Conservation (phyloP, 768 basidiomycete genomes). For the Boletus sensibilis region DNA sequence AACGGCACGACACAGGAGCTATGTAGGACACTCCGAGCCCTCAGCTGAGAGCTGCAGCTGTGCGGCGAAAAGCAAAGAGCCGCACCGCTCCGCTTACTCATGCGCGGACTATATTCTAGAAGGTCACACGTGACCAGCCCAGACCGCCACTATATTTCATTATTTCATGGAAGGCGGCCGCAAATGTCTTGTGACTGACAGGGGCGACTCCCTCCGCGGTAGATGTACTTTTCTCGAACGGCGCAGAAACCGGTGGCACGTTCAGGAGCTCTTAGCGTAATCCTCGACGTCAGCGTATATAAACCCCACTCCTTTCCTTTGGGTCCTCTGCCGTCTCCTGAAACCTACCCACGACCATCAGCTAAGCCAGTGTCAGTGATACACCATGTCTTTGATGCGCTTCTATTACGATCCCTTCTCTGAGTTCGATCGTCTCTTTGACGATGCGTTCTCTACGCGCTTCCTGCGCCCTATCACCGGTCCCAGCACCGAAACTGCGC, state of each 20-base stretch:
- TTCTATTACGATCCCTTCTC: slow-evolving; percentile 40
- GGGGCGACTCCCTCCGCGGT: not conserved
- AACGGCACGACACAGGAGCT: no score
- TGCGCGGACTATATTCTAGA: no score
- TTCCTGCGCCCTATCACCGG: slow-evolving; percentile 16
- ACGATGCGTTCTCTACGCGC: slow-evolving; percentile 36
- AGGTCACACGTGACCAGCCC: no score
- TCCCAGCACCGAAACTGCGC: slow-evolving; percentile 5
- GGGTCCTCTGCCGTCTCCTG: not conserved
- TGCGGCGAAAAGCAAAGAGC: no score
- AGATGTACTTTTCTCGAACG: not conserved
- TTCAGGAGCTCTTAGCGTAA: slow-evolving; percentile 3
- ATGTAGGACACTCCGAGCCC: no score
- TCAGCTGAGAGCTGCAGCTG: no score
- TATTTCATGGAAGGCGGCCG: no score
- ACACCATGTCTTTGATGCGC: slow-evolving; percentile 26
- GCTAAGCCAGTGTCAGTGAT: not conserved
- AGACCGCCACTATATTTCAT: no score
- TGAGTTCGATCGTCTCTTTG: slow-evolving; percentile 45
- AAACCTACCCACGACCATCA: not conserved
- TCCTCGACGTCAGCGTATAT: slow-evolving; percentile 10
- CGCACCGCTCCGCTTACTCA: no score
- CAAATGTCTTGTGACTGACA: not conserved
- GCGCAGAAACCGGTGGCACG: not conserved
- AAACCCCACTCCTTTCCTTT: not conserved